Conservation (phyloP, 139 green algal species). For the Pseudopediastrum boryanum region DNA sequence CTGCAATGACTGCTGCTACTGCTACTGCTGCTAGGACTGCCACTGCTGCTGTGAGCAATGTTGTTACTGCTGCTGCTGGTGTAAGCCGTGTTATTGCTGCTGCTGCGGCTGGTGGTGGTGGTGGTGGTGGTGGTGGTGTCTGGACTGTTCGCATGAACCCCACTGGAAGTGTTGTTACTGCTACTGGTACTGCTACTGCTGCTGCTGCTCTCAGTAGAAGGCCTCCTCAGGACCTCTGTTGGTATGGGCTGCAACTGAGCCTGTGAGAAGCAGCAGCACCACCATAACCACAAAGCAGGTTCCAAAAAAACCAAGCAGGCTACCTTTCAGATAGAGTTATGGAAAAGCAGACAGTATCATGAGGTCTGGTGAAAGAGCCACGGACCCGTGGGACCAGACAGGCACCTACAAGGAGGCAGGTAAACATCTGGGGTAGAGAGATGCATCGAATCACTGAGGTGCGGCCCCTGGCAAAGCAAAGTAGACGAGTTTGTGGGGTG, state of each 20-base stretch:
- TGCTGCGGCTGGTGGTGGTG: background rate
- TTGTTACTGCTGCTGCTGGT: background rate
- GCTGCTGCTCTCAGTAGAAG: background rate
- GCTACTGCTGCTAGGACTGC: background rate
- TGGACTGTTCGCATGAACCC: background rate
- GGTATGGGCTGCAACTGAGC: too few species aligned
- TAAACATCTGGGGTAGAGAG: too few species aligned
- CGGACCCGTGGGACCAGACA: too few species aligned
- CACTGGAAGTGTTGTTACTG: background rate
- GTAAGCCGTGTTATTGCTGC: background rate
- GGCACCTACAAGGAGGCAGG: too few species aligned
- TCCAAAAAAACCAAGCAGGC: background rate
- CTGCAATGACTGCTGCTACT: background rate
- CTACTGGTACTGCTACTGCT: background rate
- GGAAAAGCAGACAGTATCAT: background rate
- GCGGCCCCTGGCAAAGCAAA: too few species aligned
- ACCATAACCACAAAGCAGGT: background rate
- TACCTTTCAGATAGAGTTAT: background rate
- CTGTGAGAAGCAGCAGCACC: background rate
- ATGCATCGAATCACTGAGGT: too few species aligned
- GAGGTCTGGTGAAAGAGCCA: background rate
- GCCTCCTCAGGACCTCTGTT: background rate
- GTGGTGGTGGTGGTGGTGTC: background rate
- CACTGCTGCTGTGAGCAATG: background rate
- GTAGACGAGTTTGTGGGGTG: too few species aligned